Evolutionary conservation across 345 rosid genomes (phyloP), one percentile per base, ranked within the genome.

Genomic region (Lepidium didymum): DNA sequence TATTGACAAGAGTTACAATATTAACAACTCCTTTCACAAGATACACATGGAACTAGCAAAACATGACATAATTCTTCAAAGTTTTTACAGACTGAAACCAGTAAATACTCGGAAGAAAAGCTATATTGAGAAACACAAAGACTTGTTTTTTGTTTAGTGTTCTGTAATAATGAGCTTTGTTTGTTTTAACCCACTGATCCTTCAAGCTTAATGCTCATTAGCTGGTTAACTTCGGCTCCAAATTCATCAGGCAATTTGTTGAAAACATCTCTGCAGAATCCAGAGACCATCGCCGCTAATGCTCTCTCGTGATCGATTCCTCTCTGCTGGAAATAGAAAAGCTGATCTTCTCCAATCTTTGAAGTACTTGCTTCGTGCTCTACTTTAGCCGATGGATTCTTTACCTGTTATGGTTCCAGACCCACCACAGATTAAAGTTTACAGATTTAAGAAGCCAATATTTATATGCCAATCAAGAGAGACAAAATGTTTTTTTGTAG

Each of bases 311-410:
- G 88, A 78, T 88, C 97, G 0, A 93, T 80, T 31, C 99, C 99
- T 74, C 97, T 87, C 55, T 94, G 99, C 72, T 91, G 99, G 69
- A 94, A 94, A 89, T 88, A 94, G 80, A 94, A 94, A 7, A 91
- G 84, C 81, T 94, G 97, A 77, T 88, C 97, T 80, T 88, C 95
- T 16, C 91, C 88, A 0, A 87, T 94, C 81, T 94, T 94, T 5
- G 99, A 91, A 40, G 96, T 94, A 83, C 92, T 91, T 8, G 99
- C 99, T 76, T 94, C 99, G 4, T 94, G 99, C 75, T 94, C 97
- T 5, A 94, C 85, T n/a, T 77, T 84, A 8, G 95, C 96, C 0
- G 95, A 79, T 45, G 89, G 95, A 73, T 89, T 91, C 85, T 91
- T 91, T 36, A 88, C 99, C 87, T 87, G 79, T 77, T 68, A 49